A percentile compares a stretch with the other conserved stretches of the same genome.
Evolutionary conservation across 495 filamentous ascomycete species (phyloP).

Genomic region (Podospora australis): DNA sequence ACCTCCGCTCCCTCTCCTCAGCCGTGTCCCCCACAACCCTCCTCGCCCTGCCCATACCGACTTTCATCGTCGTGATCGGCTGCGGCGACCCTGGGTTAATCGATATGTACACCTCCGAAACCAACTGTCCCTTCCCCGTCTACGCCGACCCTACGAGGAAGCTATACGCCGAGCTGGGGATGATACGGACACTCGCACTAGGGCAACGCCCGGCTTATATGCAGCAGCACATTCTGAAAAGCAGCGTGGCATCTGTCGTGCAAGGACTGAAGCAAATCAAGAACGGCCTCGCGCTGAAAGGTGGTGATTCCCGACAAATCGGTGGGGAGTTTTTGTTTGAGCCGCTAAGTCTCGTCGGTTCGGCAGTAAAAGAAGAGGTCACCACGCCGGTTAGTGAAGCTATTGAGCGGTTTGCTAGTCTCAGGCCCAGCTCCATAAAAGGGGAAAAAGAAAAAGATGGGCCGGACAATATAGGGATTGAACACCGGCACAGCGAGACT

Average conservation of each 20-base stretch:
- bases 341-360: conserved; percentile 13
- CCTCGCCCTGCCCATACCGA: conserved; percentile 47
- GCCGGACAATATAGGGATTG: neutral
- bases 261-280: conserved; percentile 51
- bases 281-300: conserved; percentile 51
- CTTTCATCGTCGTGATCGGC: conserved; percentile 67
- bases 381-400: conserved; percentile 25
- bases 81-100: conserved; percentile 74
- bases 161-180: conserved; percentile 66
- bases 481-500: conserved; percentile 8
- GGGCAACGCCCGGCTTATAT: conserved; percentile 65
- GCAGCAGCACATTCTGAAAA: conserved; percentile 39
- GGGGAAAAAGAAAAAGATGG: neutral
- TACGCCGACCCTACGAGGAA: conserved; percentile 68
- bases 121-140: conserved; percentile 68
- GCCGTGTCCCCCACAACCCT: conserved; percentile 54
- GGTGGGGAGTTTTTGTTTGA: conserved; percentile 86
- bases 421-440: no score
- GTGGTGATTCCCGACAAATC: conserved; percentile 62
- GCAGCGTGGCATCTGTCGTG: conserved; percentile 44
- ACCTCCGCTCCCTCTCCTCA: conserved; percentile 55
- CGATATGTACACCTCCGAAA: conserved; percentile 54
- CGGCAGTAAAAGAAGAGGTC: conserved; percentile 26
- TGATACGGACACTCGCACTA: conserved; percentile 56
- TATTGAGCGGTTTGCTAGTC: neutral